Percentiles rank a stretch among this genome's conserved stretches.
Evolutionary conservation across 306 rosid species (phyloP).

Genomic region (Trifolium subterraneum): DNA sequence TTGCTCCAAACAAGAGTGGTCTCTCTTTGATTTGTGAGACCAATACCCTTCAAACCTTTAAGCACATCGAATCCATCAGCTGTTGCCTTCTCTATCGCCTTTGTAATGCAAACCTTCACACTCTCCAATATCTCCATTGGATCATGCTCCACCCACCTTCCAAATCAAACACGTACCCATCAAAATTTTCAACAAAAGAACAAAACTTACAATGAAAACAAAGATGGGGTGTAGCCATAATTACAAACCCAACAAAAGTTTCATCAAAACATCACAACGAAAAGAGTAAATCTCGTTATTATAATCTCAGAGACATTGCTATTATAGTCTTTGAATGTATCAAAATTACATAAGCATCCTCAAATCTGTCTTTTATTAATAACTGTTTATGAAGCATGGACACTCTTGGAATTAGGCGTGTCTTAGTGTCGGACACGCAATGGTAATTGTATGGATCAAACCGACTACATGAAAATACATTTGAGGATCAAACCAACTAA

Average conservation of each 20-base stretch:
- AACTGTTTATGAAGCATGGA: no score
- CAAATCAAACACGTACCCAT: background rate
- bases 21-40: slow-evolving; percentile 93
- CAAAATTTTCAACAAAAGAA: background rate
- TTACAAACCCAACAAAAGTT: background rate
- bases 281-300: no score
- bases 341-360: no score
- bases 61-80: slow-evolving; percentile 76
- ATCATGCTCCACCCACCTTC: slow-evolving; percentile 94
- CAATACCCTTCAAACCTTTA: slow-evolving; percentile 75
- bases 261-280: background rate
- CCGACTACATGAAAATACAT: no score
- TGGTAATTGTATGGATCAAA: no score
- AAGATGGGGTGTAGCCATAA: background rate
- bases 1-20: slow-evolving; percentile 90
- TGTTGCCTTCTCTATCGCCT: slow-evolving; percentile 84
- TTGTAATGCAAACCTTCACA: slow-evolving; percentile 67
- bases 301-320: no score
- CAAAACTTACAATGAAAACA: background rate
- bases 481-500: no score
- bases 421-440: no score
- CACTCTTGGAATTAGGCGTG: no score
- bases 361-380: no score
- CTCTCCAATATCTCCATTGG: slow-evolving; percentile 87
- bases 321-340: no score